These are phyloP conservation scores for Cnidoscolus chayamansa DNA, from an alignment of 441 rosid genomes.

Conservation along the genomic window DNA sequence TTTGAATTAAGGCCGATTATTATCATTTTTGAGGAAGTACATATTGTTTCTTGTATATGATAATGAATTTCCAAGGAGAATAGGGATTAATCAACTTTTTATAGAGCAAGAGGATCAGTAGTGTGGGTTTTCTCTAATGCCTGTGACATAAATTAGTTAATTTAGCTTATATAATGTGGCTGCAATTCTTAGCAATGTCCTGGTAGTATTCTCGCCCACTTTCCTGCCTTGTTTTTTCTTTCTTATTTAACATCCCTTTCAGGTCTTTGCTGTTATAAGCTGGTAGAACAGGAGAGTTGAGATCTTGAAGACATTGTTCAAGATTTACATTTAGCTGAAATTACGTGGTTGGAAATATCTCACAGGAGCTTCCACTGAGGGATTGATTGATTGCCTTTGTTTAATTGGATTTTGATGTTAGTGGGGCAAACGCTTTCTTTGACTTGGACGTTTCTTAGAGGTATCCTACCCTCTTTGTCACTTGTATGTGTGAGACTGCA, in stretches of 20 bases:
- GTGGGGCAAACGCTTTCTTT: slow-evolving; percentile 10
- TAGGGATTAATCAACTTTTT: slow-evolving; percentile 32
- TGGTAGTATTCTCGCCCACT: too few relatives aligned
- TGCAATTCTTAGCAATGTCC: slow-evolving; percentile 13
- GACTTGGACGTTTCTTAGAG: slow-evolving; percentile 3
- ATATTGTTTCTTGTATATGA: slow-evolving; percentile 46
- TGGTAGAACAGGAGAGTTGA: slow-evolving; percentile 1
- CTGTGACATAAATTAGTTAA: slow-evolving; percentile 30
- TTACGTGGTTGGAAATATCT: background rate
- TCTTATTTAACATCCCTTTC: slow-evolving; percentile 7
- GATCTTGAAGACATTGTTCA: slow-evolving; percentile 7
- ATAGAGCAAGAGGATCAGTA: slow-evolving; percentile 27
- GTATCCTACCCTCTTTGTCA: background rate
- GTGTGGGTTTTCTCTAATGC: slow-evolving; percentile 30
- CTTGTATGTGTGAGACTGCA: slow-evolving; percentile 1
- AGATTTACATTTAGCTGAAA: background rate
- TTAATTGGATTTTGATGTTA: background rate
- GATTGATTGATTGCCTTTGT: background rate
- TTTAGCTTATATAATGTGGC: slow-evolving; percentile 27
- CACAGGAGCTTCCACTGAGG: slow-evolving; percentile 22
- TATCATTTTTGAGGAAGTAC: slow-evolving; percentile 44
- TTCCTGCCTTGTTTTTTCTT: too few relatives aligned
- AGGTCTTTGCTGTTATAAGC: slow-evolving; percentile 20
- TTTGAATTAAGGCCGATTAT: slow-evolving; percentile 27
- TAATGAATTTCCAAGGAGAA: slow-evolving; percentile 40